Conservation (phyloP, 352 stramenopile species). For the Globisporangium alternatum region DNA sequence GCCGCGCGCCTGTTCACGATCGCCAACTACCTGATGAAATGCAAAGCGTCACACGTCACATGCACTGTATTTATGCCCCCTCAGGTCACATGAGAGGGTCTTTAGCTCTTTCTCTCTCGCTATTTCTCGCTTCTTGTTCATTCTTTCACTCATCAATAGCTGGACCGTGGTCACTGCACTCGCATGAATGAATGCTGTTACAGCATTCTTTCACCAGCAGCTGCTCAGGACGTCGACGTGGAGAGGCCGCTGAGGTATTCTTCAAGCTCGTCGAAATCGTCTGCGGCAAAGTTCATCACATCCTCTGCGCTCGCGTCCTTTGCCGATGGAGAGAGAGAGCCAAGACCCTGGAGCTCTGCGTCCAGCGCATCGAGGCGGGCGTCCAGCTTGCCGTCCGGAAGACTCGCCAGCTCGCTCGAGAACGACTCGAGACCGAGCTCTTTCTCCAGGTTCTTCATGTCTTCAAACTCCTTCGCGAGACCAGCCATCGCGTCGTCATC, state of each 20-base stretch:
- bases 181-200: not conserved
- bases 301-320: conserved; percentile 48
- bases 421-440: conserved; percentile 73
- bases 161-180: not conserved
- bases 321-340: conserved; percentile 36
- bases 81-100: not conserved
- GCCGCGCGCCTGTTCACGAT: conserved; percentile 5
- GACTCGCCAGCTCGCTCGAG: conserved; percentile 38
- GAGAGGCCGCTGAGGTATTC: conserved; percentile 83
- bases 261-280: conserved; percentile 88
- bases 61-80: conserved; percentile 14
- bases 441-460: conserved; percentile 82
- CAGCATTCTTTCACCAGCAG: not conserved
- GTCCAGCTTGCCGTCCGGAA: conserved; percentile 53
- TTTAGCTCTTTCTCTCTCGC: conserved; percentile 3
- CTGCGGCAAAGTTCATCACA: conserved; percentile 82
- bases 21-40: not conserved
- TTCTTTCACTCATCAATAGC: not conserved
- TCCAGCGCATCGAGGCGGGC: conserved; percentile 70
- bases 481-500: conserved; percentile 41
- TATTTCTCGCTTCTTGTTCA: not conserved
- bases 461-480: conserved; percentile 69
- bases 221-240: conserved; percentile 29
- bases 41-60: conserved; percentile 12
- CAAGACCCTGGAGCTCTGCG: conserved; percentile 68